These are phyloP conservation scores for Cucumis hystrix DNA, from an alignment of 306 rosid genomes.

Conservation along the genomic window DNA sequence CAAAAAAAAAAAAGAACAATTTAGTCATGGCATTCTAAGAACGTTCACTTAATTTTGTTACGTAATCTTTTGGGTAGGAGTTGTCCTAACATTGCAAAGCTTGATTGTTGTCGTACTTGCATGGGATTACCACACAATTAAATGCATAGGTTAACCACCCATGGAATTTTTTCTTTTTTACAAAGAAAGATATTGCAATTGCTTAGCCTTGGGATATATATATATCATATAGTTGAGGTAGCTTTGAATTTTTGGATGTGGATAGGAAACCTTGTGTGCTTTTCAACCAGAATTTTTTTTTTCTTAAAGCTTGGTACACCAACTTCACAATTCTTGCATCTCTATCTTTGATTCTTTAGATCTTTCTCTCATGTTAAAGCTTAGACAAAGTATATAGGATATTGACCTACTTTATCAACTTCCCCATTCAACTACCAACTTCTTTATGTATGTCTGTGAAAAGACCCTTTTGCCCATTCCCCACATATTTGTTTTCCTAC, in stretches of 20 bases:
- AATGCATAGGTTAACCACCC: not conserved
- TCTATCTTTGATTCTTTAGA: not conserved
- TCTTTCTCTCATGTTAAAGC: not conserved
- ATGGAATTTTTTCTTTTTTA: not conserved
- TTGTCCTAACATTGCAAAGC: not conserved
- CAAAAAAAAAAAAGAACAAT: not conserved
- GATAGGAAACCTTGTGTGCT: not conserved
- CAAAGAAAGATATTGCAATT: not conserved
- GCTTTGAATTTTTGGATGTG: not conserved
- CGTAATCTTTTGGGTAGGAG: not conserved
- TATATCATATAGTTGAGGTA: not conserved
- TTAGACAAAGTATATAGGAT: not conserved
- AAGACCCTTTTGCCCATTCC: slow-evolving; percentile 4
- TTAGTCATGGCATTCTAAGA: not conserved
- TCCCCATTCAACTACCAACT: slow-evolving; percentile 11
- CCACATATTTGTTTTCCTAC: not conserved
- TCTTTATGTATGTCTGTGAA: not conserved
- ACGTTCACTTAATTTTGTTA: too few relatives aligned
- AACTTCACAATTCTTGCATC: not conserved
- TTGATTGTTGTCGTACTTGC: not conserved
- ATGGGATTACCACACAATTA: not conserved
- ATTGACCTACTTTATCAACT: slow-evolving; percentile 13
- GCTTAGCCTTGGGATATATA: not conserved
- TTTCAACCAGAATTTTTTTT: not conserved
- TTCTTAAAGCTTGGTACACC: slow-evolving; percentile 7